Evolutionary conservation across 2,329 filamentous ascomycete species (phyloP).

Genomic region (Didymella sp.): DNA sequence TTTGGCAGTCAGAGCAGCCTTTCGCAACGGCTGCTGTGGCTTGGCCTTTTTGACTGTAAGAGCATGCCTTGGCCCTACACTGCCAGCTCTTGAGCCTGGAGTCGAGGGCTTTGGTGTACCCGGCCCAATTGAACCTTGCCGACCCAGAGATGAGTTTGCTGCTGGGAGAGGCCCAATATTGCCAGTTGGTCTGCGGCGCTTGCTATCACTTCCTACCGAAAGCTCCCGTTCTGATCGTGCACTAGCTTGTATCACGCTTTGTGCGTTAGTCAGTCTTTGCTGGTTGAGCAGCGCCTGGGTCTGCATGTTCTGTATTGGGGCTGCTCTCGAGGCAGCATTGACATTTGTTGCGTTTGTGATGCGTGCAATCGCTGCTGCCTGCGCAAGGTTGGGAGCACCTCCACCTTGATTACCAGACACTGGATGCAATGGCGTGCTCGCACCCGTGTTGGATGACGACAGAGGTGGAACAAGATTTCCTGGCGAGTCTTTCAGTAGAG

Average conservation of each 20-base stretch:
- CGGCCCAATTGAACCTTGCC: slow-evolving; percentile 67
- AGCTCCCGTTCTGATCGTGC: slow-evolving; percentile 59
- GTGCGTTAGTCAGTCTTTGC: slow-evolving; percentile 46
- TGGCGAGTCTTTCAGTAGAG: slow-evolving; percentile 59
- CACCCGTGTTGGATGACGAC: slow-evolving; percentile 54
- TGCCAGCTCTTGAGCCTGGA: slow-evolving; percentile 63
- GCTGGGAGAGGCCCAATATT: slow-evolving; percentile 61
- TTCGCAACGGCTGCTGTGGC: slow-evolving; percentile 58
- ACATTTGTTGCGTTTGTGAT: slow-evolving; percentile 47
- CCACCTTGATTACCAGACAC: slow-evolving; percentile 63
- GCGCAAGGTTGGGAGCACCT: slow-evolving; percentile 60
- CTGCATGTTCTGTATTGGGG: slow-evolving; percentile 48
- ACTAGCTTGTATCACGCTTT: slow-evolving; percentile 41
- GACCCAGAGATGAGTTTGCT: slow-evolving; percentile 61
- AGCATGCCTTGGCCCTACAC: slow-evolving; percentile 62
- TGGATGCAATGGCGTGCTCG: slow-evolving; percentile 60
- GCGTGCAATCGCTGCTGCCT: slow-evolving; percentile 57
- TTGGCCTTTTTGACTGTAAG: slow-evolving; percentile 62
- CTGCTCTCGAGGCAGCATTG: slow-evolving; percentile 38
- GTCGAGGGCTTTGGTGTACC: slow-evolving; percentile 68
- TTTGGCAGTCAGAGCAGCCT: slow-evolving; percentile 46
- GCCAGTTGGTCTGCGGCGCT: slow-evolving; percentile 64
- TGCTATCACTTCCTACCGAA: slow-evolving; percentile 62
- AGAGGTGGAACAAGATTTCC: slow-evolving; percentile 58
- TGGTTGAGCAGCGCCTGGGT: slow-evolving; percentile 48